Evolutionary conservation across 2,329 filamentous ascomycete species (phyloP).

Genomic region (Hypoxylon sp.): DNA sequence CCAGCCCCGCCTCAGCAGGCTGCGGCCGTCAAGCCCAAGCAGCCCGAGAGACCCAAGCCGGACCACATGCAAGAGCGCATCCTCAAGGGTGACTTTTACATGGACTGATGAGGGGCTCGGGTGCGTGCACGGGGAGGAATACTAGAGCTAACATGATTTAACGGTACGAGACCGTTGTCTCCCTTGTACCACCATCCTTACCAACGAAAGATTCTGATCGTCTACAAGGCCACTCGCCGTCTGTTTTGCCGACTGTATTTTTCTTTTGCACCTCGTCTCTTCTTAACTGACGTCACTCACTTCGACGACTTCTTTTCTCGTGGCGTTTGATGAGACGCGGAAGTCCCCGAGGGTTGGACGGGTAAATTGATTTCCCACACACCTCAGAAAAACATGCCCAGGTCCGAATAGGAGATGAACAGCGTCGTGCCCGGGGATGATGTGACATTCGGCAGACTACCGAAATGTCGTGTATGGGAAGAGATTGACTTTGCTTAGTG

Average conservation of each 20-base stretch:
- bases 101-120: slow-evolving; percentile 73
- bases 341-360: slow-evolving; percentile 20
- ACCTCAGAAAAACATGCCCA: slow-evolving; percentile 9
- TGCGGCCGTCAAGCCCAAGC: slow-evolving; percentile 59
- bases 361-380: slow-evolving; percentile 28
- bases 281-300: slow-evolving; percentile 43
- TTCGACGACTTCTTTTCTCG: slow-evolving; percentile 35
- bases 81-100: slow-evolving; percentile 96
- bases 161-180: slow-evolving; percentile 4
- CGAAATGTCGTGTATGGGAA: slow-evolving; percentile 8
- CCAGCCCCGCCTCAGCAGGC: slow-evolving; percentile 66
- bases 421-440: slow-evolving; percentile 36
- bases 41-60: slow-evolving; percentile 73
- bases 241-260: slow-evolving; percentile 38
- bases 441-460: slow-evolving; percentile 18
- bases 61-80: slow-evolving; percentile 98
- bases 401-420: slow-evolving; percentile 17
- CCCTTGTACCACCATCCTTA: not conserved
- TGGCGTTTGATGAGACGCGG: slow-evolving; percentile 38
- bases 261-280: slow-evolving; percentile 36
- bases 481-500: slow-evolving; percentile 13
- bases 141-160: slow-evolving; percentile 2
- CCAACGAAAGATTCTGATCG: slow-evolving; percentile 3
- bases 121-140: slow-evolving; percentile 6
- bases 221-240: slow-evolving; percentile 12